Percentiles rank a stretch among this genome's conserved stretches.
phyloP scores from a whole-genome alignment of 2,329 filamentous ascomycete species.

The Pestalotiopsis sp. region DNA sequence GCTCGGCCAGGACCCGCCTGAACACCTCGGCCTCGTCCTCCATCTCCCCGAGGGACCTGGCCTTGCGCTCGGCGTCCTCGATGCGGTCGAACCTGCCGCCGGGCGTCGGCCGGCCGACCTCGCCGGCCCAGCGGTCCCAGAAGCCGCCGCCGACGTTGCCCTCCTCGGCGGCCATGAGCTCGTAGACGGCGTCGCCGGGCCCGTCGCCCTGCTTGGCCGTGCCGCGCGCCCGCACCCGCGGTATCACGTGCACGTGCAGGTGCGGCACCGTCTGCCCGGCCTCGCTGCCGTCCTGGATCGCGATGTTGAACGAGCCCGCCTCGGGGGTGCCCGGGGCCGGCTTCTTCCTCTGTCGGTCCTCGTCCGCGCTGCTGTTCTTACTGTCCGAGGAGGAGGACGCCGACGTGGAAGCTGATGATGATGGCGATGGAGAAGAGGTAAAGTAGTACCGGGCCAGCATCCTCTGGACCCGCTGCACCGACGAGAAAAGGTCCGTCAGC shows the following conservation, averaged over 20 bases:
- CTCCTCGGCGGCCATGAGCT: constrained; percentile 78
- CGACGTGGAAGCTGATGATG: not conserved
- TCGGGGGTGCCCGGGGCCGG: constrained; percentile 40
- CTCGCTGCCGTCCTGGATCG: constrained; percentile 88
- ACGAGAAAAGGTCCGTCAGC: constrained; percentile 80
- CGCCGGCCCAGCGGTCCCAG: constrained; percentile 47
- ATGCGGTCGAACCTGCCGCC: constrained; percentile 66
- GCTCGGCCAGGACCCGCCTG: constrained; percentile 48
- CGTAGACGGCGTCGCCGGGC: constrained; percentile 62
- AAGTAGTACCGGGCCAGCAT: constrained; percentile 69
- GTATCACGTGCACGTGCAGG: constrained; percentile 75
- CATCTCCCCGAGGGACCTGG: constrained; percentile 77
- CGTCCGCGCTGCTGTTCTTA: not conserved
- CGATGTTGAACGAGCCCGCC: constrained; percentile 84
- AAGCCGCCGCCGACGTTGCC: constrained; percentile 78
- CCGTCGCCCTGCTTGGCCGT: constrained; percentile 28
- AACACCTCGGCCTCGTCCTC: constrained; percentile 72
- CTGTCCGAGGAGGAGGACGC: not conserved
- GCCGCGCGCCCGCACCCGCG: constrained; percentile 28
- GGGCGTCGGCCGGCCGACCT: constrained; percentile 41
- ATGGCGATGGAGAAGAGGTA: constrained; percentile 15
- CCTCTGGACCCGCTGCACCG: constrained; percentile 78
- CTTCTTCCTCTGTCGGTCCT: constrained; percentile 4
- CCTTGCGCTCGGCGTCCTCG: constrained; percentile 69
- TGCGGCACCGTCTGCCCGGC: constrained; percentile 94